These are phyloP conservation scores for Saccharomyces hybrid DNA, from an alignment of 1,139 yeast species.

Conservation along the genomic window DNA sequence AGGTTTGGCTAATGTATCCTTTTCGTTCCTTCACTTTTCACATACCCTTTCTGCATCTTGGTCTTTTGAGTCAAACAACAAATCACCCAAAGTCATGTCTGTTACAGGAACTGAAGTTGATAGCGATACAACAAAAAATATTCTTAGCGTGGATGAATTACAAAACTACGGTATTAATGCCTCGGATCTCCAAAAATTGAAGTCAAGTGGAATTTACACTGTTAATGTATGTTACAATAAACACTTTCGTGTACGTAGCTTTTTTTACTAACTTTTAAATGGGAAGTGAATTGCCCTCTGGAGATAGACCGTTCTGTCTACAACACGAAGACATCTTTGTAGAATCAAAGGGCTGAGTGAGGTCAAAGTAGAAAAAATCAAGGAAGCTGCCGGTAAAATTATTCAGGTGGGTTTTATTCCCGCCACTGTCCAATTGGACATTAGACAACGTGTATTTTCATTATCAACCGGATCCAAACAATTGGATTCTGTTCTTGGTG, in stretches of 20 bases:
- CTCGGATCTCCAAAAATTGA: constrained; percentile 48
- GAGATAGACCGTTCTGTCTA: constrained; percentile 39
- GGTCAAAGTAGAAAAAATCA: constrained; percentile 53
- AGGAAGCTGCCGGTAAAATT: constrained; percentile 52
- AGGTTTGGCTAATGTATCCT: neutral
- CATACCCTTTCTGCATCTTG: neutral
- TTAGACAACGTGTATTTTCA: constrained; percentile 40
- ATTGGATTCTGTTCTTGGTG: constrained; percentile 48
- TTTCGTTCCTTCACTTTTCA: neutral
- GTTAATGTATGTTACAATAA: constrained; percentile 30
- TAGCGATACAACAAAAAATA: constrained; percentile 10
- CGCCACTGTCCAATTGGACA: constrained; percentile 45
- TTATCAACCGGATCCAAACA: constrained; percentile 51
- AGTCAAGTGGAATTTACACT: constrained; percentile 47
- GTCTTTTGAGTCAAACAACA: neutral
- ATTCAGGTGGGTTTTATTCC: constrained; percentile 46
- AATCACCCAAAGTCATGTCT: constrained; percentile 10
- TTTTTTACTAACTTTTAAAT: neutral
- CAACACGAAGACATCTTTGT: constrained; percentile 45
- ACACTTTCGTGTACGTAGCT: neutral
- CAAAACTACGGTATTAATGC: constrained; percentile 54
- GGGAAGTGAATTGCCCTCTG: neutral
- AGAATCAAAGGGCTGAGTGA: constrained; percentile 52
- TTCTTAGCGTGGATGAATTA: constrained; percentile 44
- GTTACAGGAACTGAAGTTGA: constrained; percentile 14